Conservation (phyloP, 257 asterid species). For the Paulownia fortunei region DNA sequence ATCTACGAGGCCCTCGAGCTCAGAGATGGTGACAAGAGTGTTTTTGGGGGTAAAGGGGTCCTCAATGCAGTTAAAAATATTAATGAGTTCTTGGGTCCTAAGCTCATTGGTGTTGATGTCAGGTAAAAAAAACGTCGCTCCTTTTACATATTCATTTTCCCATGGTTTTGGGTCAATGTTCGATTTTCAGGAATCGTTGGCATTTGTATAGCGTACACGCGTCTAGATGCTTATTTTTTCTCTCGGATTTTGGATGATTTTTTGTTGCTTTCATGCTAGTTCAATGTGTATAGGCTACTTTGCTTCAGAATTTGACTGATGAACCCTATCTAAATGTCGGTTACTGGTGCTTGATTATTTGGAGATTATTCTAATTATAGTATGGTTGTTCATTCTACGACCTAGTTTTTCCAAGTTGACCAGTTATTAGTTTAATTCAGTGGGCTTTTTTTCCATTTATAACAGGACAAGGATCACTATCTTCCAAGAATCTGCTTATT, state of each 20-base stretch:
- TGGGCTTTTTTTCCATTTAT: not conserved
- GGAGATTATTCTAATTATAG: not conserved
- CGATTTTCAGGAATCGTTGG: not conserved
- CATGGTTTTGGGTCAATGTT: not conserved
- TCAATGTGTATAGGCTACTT: not conserved
- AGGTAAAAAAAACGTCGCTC: conserved; percentile 50
- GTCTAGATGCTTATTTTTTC: not conserved
- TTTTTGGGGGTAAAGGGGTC: conserved; percentile 95
- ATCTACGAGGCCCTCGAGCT: conserved; percentile 97
- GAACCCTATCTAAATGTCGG: no score
- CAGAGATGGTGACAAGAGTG: conserved; percentile 85
- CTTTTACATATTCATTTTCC: not conserved
- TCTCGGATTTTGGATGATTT: not conserved
- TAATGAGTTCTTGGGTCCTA: conserved; percentile 76
- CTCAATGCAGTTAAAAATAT: conserved; percentile 82
- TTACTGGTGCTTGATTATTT: not conserved
- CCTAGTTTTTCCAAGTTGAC: not conserved
- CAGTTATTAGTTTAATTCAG: not conserved
- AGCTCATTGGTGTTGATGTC: conserved; percentile 89
- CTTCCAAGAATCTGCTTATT: not conserved
- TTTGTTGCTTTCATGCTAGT: not conserved
- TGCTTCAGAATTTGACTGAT: not conserved
- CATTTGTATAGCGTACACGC: not conserved
- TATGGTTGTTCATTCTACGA: not conserved
- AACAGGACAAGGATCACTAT: not conserved